phyloP scores from a whole-genome alignment of 345 rosid species.

The Brassica rapa region DNA sequence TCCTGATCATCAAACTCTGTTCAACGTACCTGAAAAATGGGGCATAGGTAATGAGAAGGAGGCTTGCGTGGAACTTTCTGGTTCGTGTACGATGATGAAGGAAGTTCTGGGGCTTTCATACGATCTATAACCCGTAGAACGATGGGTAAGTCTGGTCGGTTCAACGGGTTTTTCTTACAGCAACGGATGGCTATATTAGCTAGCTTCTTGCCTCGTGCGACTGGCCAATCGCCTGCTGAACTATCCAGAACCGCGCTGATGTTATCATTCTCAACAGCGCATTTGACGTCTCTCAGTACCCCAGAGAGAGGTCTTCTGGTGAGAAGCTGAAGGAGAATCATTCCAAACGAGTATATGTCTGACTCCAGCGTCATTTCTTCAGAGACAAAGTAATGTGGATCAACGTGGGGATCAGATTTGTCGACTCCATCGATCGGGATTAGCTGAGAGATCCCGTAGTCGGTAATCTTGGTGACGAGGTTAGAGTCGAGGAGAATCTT shows the following conservation, averaged over 20 bases:
- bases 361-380: conserved; percentile 58
- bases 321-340: conserved; percentile 70
- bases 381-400: conserved; percentile 54
- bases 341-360: conserved; percentile 75
- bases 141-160: conserved; percentile 66
- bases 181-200: conserved; percentile 70
- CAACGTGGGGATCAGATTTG: not conserved
- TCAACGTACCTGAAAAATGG: conserved; percentile 74
- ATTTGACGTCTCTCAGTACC: conserved; percentile 56
- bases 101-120: conserved; percentile 41
- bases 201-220: conserved; percentile 54
- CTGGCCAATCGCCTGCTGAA: conserved; percentile 82
- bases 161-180: conserved; percentile 49
- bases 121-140: conserved; percentile 54
- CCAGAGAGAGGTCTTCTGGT: conserved; percentile 60
- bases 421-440: conserved; percentile 30
- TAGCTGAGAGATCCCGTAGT: conserved; percentile 61
- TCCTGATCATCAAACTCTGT: not conserved
- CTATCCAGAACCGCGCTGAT: conserved; percentile 57
- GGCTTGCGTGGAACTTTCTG: conserved; percentile 50
- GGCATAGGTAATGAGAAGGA: conserved; percentile 88
- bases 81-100: conserved; percentile 35
- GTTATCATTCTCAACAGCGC: conserved; percentile 65
- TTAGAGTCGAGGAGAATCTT: conserved; percentile 78
- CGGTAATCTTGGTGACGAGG: conserved; percentile 64